Conservation (phyloP, 2,329 filamentous ascomycete species). For the Aspergillus caelatus region DNA sequence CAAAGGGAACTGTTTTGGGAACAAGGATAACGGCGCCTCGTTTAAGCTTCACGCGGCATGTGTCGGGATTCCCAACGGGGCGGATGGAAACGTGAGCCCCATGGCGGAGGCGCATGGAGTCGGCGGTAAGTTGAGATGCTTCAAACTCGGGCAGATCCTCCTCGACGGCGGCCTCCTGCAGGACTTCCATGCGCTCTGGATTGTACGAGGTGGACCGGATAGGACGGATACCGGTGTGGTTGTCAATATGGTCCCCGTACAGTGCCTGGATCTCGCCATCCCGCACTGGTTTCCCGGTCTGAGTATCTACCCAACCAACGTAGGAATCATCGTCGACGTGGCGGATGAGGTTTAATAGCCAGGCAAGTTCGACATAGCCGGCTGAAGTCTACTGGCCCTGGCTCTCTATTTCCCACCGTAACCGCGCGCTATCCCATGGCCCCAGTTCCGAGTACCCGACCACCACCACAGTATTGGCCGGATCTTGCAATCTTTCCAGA, state of each 20-base stretch:
- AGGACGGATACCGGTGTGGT: too few relatives aligned
- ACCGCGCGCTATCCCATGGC: conserved; percentile 97
- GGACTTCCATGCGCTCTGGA: too few relatives aligned
- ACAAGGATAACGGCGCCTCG: conserved; percentile 95
- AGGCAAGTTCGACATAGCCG: conserved; percentile 98
- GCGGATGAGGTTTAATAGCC: conserved; percentile 99
- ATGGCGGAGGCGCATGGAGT: too few relatives aligned
- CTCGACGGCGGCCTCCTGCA: too few relatives aligned
- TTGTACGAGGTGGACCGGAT: too few relatives aligned
- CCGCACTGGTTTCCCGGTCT: conserved; percentile 91
- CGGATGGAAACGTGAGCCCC: too few relatives aligned
- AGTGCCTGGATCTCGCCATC: conserved; percentile 90
- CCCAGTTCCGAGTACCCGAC: conserved; percentile 84
- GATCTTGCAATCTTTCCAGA: conserved; percentile 81
- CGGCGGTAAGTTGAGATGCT: too few relatives aligned
- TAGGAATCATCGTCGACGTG: conserved; percentile 97
- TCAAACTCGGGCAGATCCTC: too few relatives aligned
- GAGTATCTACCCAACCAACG: conserved; percentile 92
- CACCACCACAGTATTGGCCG: conserved; percentile 96
- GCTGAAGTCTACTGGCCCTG: conserved; percentile 95
- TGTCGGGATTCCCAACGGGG: too few relatives aligned
- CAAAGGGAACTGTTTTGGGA: conserved; percentile 94
- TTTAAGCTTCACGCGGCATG: conserved; percentile 78
- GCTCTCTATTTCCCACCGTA: conserved; percentile 99
- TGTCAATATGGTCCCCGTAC: too few relatives aligned